Base-by-base conservation (phyloP, 805 yeast genomes). In the Sporopachydermia quercuum region DNA sequence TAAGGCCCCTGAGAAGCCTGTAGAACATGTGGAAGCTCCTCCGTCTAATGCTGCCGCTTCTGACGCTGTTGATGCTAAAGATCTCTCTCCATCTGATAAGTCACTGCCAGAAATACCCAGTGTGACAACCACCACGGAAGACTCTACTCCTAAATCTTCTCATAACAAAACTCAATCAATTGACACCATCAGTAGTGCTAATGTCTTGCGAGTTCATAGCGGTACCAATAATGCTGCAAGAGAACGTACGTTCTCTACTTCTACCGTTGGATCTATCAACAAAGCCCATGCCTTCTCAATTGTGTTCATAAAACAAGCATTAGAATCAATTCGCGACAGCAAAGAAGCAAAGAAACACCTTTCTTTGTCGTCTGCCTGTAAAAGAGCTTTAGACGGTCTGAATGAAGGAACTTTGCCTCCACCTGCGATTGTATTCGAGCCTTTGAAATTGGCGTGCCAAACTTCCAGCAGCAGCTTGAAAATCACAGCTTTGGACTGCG, bases 401-500 rank as follows among this genome's bases (percentile, higher is more conserved):
- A 47, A 39, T 43, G 55, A 45, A 36, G 51, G 19, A 41, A 47
- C 49, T 37, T 46, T 50, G 42, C 66, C 75, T 34, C 62, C 69
- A 36, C 67, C 78, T 0, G 47, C 58, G 18, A 57, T 69, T n/a
- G 66, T 89, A 8, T 83, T 86, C 54, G 89, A 82, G 43, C 82
- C 95, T 0, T 65, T 89, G 49, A 70, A 84, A 50, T 56, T 76
- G 6, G 73, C 84, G 3, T 83, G 93, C 55, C 85, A 84, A 49
- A 68, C 78, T 8, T 62, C 74, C 18, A 74, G 70, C 43, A 65
- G 66, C 27, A 84, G 75, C 11, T 68, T 83, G 36, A 80, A 81
- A 48, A 68, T 78, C 14, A 66, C 70, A 36, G 85, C 96, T 1
- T 65, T 89, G 46, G 96, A 89, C 54, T 72, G 89, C 46, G 70